Conservation (phyloP, 345 rosid genomes). For the Luvunga scandens region DNA sequence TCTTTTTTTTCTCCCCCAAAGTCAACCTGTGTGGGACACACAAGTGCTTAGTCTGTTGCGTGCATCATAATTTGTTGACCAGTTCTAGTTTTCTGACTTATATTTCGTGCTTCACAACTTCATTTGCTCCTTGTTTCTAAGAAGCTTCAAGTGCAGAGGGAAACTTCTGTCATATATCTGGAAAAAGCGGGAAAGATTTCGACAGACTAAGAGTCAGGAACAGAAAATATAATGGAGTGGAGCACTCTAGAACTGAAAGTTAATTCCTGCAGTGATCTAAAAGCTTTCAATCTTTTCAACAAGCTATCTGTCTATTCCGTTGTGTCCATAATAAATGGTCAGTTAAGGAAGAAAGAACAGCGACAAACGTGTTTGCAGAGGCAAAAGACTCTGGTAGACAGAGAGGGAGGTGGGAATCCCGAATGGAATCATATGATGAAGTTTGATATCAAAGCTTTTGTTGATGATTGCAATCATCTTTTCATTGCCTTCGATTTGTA, state of each 20-base stretch:
- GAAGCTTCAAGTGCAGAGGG: neutral
- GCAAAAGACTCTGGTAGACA: constrained; percentile 30
- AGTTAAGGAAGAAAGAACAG: constrained; percentile 13
- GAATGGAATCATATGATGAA: constrained; percentile 44
- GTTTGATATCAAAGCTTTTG: constrained; percentile 28
- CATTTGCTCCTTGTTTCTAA: constrained; percentile 8
- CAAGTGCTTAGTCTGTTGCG: neutral
- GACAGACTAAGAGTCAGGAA: neutral
- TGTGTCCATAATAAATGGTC: constrained; percentile 27
- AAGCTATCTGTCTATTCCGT: constrained; percentile 39
- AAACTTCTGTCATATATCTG: neutral
- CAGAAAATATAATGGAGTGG: constrained; percentile 22
- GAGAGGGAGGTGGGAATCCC: constrained; percentile 37
- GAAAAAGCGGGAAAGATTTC: neutral
- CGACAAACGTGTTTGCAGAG: constrained; percentile 19
- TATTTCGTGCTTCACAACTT: neutral
- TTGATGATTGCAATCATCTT: constrained; percentile 6
- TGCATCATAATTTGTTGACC: neutral
- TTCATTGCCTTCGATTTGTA: constrained; percentile 34
- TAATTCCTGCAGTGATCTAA: constrained; percentile 39
- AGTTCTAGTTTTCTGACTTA: neutral
- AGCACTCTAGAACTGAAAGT: constrained; percentile 30
- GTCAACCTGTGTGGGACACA: constrained; percentile 10
- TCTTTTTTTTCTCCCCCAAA: neutral
- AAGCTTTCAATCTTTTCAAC: constrained; percentile 44